Percentiles rank a stretch among this genome's conserved stretches.
phyloP scores from a whole-genome alignment of 176 grass and related monocot species.

The Ensete ventricosum region DNA sequence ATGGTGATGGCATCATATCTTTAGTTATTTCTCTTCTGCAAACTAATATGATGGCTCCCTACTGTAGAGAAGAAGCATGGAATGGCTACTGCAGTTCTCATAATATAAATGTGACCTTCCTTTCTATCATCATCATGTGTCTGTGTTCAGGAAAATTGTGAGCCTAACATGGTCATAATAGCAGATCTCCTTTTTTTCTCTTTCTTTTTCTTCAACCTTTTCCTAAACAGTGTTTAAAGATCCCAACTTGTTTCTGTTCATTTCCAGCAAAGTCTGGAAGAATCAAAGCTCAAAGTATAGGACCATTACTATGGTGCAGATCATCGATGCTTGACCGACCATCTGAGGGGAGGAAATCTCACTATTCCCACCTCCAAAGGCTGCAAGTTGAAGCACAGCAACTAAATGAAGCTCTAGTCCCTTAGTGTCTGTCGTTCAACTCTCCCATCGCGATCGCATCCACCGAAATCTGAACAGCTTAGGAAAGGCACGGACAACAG shows the following conservation, averaged over 20 bases:
- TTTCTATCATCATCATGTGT: too few species aligned
- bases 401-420: not conserved
- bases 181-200: too few species aligned
- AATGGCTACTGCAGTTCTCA: too few species aligned
- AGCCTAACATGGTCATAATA: too few species aligned
- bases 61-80: too few species aligned
- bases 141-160: too few species aligned
- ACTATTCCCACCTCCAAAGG: conserved; percentile 1
- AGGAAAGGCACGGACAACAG: conserved; percentile 21
- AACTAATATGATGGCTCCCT: not conserved
- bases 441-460: conserved; percentile 15
- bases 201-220: too few species aligned
- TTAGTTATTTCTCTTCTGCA: not conserved
- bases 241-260: too few species aligned
- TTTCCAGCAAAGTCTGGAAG: not conserved
- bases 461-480: conserved; percentile 27
- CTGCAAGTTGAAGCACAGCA: not conserved
- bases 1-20: not conserved
- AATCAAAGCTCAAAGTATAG: not conserved
- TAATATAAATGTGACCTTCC: too few species aligned
- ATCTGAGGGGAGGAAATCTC: not conserved
- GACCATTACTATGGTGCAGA: too few species aligned
- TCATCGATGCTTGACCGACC: conserved; percentile 2
- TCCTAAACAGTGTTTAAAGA: too few species aligned
- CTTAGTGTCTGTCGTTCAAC: conserved; percentile 8